These are phyloP conservation scores for Cyberlindnera euphorbiiphila DNA, from an alignment of 805 yeast species.

Conservation along the genomic window DNA sequence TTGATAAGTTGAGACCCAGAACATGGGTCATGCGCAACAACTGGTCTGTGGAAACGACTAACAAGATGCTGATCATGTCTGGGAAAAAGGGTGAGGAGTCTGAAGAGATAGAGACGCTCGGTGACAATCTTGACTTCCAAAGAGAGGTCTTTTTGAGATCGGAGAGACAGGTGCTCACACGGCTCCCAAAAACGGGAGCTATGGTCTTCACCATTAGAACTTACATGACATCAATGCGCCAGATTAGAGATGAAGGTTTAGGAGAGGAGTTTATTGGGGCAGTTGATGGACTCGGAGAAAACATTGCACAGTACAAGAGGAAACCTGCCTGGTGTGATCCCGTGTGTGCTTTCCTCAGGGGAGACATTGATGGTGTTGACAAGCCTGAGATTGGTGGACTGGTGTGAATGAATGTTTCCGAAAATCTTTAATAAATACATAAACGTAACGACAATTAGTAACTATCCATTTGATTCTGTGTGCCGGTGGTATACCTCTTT, in stretches of 20 bases:
- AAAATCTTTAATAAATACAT: too few species aligned
- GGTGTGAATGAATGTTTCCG: too few species aligned
- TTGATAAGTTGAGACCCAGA: conserved; percentile 48
- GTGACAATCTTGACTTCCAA: conserved; percentile 32
- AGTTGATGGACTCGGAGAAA: conserved; percentile 57
- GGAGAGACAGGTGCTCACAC: conserved; percentile 56
- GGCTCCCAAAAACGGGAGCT: conserved; percentile 45
- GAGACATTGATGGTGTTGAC: conserved; percentile 34
- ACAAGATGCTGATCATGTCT: conserved; percentile 43
- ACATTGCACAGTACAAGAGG: conserved; percentile 57
- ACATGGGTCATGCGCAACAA: conserved; percentile 61
- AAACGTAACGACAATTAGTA: too few species aligned
- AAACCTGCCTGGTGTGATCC: conserved; percentile 70
- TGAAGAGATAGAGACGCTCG: conserved; percentile 30
- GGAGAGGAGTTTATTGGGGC: conserved; percentile 55
- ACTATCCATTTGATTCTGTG: too few species aligned
- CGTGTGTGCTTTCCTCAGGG: conserved; percentile 39
- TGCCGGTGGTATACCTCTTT: too few species aligned
- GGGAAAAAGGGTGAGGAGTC: conserved; percentile 38
- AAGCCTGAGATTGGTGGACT: conserved; percentile 26
- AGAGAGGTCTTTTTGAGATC: conserved; percentile 51
- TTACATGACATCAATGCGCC: conserved; percentile 48
- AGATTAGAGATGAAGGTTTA: conserved; percentile 42
- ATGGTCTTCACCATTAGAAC: conserved; percentile 54
- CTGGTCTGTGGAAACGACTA: conserved; percentile 68